Percentiles rank a stretch among this genome's conserved stretches.
These are phyloP conservation scores for Diaporthe vexans DNA, from an alignment of 2,329 filamentous ascomycete species.

Conservation along the genomic window DNA sequence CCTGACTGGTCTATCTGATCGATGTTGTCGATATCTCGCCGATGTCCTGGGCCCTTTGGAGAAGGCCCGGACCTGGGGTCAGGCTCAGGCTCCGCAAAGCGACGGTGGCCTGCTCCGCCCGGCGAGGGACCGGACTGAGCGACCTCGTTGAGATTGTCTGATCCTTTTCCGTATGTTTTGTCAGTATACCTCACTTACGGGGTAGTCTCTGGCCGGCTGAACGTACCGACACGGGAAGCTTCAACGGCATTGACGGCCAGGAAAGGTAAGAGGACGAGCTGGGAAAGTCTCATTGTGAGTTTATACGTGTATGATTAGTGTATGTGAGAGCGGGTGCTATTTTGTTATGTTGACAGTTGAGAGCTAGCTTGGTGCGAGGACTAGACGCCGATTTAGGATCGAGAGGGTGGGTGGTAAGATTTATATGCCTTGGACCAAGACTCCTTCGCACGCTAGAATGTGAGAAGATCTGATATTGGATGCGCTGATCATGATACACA, in stretches of 20 bases:
- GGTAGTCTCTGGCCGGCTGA: too few species aligned
- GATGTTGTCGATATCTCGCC: not conserved
- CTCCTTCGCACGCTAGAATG: too few species aligned
- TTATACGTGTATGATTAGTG: too few species aligned
- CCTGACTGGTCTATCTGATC: conserved; percentile 3
- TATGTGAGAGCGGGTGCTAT: too few species aligned
- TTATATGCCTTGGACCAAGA: not conserved
- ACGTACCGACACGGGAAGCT: not conserved
- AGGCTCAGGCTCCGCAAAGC: not conserved
- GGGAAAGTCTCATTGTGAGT: not conserved
- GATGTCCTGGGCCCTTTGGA: not conserved
- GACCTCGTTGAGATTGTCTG: not conserved
- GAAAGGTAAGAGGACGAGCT: not conserved
- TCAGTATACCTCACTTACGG: too few species aligned
- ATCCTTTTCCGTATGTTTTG: too few species aligned
- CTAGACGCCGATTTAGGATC: too few species aligned
- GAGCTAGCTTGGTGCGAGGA: not conserved
- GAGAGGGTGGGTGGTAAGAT: not conserved
- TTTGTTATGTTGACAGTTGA: not conserved
- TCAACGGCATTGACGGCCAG: not conserved
- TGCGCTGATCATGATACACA: too few species aligned
- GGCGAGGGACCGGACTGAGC: not conserved
- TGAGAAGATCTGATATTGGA: too few species aligned
- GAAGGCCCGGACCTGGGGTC: not conserved
- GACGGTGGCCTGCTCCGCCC: not conserved